These are phyloP conservation scores for Kregervanrija delftensis DNA, from an alignment of 805 yeast species.

Conservation along the genomic window DNA sequence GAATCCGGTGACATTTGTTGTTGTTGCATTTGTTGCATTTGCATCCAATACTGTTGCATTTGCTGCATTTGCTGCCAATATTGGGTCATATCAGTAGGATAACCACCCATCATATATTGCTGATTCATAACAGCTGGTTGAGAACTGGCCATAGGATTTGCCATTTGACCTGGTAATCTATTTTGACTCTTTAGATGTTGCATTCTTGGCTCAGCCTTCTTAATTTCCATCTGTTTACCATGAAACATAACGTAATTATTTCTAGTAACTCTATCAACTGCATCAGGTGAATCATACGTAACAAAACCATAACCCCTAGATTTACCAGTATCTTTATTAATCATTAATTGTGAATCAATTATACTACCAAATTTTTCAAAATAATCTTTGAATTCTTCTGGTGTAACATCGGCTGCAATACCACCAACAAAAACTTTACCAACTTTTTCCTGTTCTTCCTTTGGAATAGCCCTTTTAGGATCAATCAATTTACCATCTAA, in stretches of 20 bases:
- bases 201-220: slow-evolving; percentile 78
- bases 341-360: slow-evolving; percentile 94
- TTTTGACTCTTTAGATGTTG: slow-evolving; percentile 34
- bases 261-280: slow-evolving; percentile 82
- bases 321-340: slow-evolving; percentile 94
- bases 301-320: slow-evolving; percentile 97
- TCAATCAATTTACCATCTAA: slow-evolving; percentile 95
- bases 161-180: slow-evolving; percentile 14
- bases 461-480: slow-evolving; percentile 95
- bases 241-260: slow-evolving; percentile 77
- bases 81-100: slow-evolving; percentile 32
- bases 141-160: slow-evolving; percentile 16
- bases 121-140: slow-evolving; percentile 16
- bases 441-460: slow-evolving; percentile 93
- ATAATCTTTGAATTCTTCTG: slow-evolving; percentile 79
- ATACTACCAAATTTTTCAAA: slow-evolving; percentile 85
- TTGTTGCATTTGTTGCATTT: slow-evolving; percentile 28
- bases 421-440: slow-evolving; percentile 98
- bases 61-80: slow-evolving; percentile 60
- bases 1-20: slow-evolving; percentile 10
- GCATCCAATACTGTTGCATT: slow-evolving; percentile 34
- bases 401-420: slow-evolving; percentile 87
- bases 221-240: slow-evolving; percentile 80
- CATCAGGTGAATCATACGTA: slow-evolving; percentile 90
- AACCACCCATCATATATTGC: slow-evolving; percentile 25